A percentile compares a stretch with the other conserved stretches of the same genome.
Conservation (phyloP, 768 basidiomycete genomes). For the Dacryopinax primogenitus region DNA sequence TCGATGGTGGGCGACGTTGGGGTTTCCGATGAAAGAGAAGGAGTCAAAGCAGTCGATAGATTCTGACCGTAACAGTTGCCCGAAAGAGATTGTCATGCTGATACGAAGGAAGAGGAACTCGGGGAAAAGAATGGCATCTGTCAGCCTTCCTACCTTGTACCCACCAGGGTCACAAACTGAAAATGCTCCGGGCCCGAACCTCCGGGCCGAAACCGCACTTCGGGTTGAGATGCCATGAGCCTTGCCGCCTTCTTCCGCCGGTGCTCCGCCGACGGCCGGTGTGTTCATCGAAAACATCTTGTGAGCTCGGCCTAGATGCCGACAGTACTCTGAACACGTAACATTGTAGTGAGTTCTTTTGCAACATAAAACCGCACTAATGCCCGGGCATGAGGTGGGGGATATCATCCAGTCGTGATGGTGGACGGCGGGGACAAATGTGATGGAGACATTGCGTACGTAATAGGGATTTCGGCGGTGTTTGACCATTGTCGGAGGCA, state of each 20-base stretch:
- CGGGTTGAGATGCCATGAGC: not conserved
- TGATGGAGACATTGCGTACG: not conserved
- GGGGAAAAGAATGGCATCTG: not conserved
- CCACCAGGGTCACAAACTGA: not conserved
- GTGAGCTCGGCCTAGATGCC: not conserved
- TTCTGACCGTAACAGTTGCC: not conserved
- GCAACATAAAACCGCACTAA: not conserved
- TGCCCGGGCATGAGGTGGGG: not conserved
- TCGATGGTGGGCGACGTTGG: not conserved
- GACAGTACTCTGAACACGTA: not conserved
- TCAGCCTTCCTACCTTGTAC: not conserved
- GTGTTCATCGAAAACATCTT: not conserved
- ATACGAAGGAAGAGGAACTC: not conserved
- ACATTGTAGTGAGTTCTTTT: not conserved
- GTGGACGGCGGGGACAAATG: conserved; percentile 1
- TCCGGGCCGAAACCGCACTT: too few relatives aligned
- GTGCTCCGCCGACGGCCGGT: conserved; percentile 3
- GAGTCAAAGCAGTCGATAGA: not conserved
- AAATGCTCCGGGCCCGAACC: too few relatives aligned
- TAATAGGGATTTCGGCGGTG: conserved; percentile 4
- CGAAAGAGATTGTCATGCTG: too few relatives aligned
- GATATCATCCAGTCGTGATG: not conserved
- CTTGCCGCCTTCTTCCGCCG: conserved; percentile 6
- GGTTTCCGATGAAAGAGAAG: not conserved
- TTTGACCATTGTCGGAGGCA: not conserved